A percentile compares a stretch with the other conserved stretches of the same genome.
Evolutionary conservation across 345 rosid genomes (phyloP).

Genomic region (Murraya paniculata): DNA sequence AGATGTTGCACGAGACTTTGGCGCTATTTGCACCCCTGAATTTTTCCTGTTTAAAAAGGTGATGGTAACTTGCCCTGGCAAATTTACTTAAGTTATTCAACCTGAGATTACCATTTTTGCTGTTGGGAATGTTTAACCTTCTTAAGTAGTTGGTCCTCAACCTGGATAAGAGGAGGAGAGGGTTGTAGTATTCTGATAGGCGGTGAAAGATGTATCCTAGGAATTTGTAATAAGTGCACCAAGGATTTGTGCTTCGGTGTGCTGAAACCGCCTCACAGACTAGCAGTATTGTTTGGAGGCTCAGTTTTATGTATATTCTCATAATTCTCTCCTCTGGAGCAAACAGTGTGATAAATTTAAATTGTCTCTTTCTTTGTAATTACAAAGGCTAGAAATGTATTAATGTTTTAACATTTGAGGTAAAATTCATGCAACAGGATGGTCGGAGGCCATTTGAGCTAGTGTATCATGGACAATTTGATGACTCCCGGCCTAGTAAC

Average conservation of each 20-base stretch:
- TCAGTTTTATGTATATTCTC: neutral
- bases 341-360: neutral
- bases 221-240: neutral
- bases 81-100: neutral
- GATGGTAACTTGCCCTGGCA: neutral
- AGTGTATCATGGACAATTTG: slow-evolving; percentile 89
- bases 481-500: slow-evolving; percentile 83
- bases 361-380: neutral
- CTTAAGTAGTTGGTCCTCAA: neutral
- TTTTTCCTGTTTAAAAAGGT: slow-evolving; percentile 87
- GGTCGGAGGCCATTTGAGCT: slow-evolving; percentile 93
- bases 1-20: slow-evolving; percentile 71
- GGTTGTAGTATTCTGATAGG: neutral
- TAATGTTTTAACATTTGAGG: neutral
- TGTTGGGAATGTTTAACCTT: neutral
- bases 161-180: neutral
- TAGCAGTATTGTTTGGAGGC: neutral
- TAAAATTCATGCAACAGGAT: slow-evolving; percentile 38
- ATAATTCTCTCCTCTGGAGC: neutral
- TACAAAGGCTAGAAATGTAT: neutral
- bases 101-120: neutral
- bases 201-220: neutral
- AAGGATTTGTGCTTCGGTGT: neutral
- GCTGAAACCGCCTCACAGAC: neutral
- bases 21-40: slow-evolving; percentile 91